Evolutionary conservation across 352 stramenopile genomes (phyloP).

Genomic region (Hyaloperonospora brassicae): DNA sequence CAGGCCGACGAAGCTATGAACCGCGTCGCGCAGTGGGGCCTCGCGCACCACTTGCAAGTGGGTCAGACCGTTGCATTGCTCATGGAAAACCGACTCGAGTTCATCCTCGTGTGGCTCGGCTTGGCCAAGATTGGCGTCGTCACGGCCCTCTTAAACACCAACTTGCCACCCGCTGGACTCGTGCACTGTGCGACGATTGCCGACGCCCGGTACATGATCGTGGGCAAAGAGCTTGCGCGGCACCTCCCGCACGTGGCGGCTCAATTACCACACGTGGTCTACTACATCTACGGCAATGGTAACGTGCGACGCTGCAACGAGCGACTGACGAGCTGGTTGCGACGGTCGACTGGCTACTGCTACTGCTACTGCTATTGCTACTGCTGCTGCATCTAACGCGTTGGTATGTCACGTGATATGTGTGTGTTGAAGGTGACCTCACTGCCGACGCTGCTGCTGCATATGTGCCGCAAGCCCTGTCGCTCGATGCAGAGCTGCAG

Average conservation of each 20-base stretch:
- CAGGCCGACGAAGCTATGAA: conserved; percentile 65
- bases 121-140: conserved; percentile 79
- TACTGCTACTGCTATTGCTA: background rate
- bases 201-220: conserved; percentile 51
- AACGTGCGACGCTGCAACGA: too few species aligned
- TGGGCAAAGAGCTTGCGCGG: conserved; percentile 52
- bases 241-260: conserved; percentile 32
- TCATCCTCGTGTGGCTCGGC: conserved; percentile 73
- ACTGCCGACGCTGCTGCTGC: conserved; percentile 3
- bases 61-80: conserved; percentile 74
- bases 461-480: conserved; percentile 33
- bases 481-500: conserved; percentile 36
- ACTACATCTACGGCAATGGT: conserved; percentile 53
- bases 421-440: conserved; percentile 16
- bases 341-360: too few species aligned
- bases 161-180: conserved; percentile 54
- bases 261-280: conserved; percentile 32
- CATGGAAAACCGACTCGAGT: conserved; percentile 85
- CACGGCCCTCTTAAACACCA: conserved; percentile 81
- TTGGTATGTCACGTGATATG: conserved; percentile 2
- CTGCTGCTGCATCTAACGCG: background rate
- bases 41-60: conserved; percentile 33
- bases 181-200: conserved; percentile 70
- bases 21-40: conserved; percentile 64
- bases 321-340: too few species aligned